These are phyloP conservation scores for Rhodotorula diobovata DNA, from an alignment of 768 basidiomycete genomes.

Conservation along the genomic window DNA sequence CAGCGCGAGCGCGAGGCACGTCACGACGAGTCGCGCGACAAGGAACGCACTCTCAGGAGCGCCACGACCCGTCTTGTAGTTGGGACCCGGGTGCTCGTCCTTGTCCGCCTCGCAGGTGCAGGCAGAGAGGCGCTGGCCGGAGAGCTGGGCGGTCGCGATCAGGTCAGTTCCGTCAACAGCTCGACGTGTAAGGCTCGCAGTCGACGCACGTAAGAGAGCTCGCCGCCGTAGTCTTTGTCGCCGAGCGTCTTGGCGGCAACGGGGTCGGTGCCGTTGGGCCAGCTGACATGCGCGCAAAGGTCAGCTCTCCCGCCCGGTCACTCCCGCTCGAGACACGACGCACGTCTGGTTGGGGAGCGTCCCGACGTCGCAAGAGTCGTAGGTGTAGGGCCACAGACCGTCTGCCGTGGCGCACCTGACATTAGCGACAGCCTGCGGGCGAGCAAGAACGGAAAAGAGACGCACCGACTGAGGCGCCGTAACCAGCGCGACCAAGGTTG, in stretches of 20 bases:
- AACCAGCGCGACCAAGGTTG: constrained; percentile 80
- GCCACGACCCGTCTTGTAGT: constrained; percentile 58
- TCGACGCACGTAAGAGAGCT: constrained; percentile 41
- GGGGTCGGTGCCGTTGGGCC: constrained; percentile 56
- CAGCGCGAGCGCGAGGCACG: too few species aligned
- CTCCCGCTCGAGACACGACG: background rate
- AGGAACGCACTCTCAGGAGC: constrained; percentile 64
- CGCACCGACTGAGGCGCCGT: constrained; percentile 66
- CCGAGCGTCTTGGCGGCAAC: constrained; percentile 51
- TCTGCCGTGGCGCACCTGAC: constrained; percentile 48
- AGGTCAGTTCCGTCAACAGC: too few species aligned
- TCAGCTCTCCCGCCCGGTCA: background rate
- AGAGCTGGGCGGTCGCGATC: constrained; percentile 58
- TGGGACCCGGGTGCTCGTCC: constrained; percentile 64
- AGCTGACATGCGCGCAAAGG: constrained; percentile 46
- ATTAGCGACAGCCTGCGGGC: background rate
- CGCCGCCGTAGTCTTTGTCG: constrained; percentile 49
- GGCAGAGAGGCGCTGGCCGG: constrained; percentile 77
- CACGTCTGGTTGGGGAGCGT: constrained; percentile 56
- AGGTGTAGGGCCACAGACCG: constrained; percentile 57
- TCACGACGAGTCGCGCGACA: too few species aligned
- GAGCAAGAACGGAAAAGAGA: background rate
- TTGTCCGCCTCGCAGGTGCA: constrained; percentile 82
- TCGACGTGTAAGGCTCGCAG: too few species aligned
- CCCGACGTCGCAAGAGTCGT: constrained; percentile 75